Evolutionary conservation across 257 asterid genomes (phyloP).

Genomic region (Gardenia jasminoides): DNA sequence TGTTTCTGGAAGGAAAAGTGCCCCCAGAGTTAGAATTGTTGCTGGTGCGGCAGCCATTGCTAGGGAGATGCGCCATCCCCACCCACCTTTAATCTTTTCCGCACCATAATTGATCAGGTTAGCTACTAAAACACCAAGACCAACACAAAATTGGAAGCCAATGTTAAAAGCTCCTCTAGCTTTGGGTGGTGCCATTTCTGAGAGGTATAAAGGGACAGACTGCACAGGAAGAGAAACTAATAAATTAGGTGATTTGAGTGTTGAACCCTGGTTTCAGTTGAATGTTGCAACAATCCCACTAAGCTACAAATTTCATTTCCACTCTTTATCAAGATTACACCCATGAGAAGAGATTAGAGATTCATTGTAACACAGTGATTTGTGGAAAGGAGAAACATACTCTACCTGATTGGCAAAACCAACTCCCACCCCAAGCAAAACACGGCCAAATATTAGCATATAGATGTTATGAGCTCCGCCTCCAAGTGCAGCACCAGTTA

Average conservation of each 20-base stretch:
- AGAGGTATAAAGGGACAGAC: slow-evolving; percentile 62
- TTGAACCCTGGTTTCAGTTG: too few relatives aligned
- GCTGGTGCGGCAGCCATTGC: slow-evolving; percentile 42
- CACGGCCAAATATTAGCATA: slow-evolving; percentile 70
- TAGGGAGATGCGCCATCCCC: slow-evolving; percentile 70
- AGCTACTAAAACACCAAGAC: slow-evolving; percentile 46
- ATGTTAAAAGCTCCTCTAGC: slow-evolving; percentile 57
- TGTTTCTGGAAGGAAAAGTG: slow-evolving; percentile 55
- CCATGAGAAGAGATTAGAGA: too few relatives aligned
- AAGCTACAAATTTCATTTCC: too few relatives aligned
- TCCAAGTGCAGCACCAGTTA: slow-evolving; percentile 65
- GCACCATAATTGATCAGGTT: slow-evolving; percentile 45
- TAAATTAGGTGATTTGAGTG: not conserved
- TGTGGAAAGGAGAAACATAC: fast-evolving
- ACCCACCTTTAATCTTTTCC: slow-evolving; percentile 45
- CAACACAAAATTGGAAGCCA: slow-evolving; percentile 42
- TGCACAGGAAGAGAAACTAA: slow-evolving; percentile 14
- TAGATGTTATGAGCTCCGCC: slow-evolving; percentile 61
- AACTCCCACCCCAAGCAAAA: slow-evolving; percentile 76
- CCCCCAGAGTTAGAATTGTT: slow-evolving; percentile 30
- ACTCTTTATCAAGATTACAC: too few relatives aligned
- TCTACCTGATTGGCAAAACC: slow-evolving; percentile 79
- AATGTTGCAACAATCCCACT: too few relatives aligned
- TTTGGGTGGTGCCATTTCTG: slow-evolving; percentile 61
- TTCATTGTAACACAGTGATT: slow-evolving; percentile 5